These are phyloP conservation scores for Kluyveromyces wickerhamii DNA, from an alignment of 805 yeast genomes.

Conservation along the genomic window DNA sequence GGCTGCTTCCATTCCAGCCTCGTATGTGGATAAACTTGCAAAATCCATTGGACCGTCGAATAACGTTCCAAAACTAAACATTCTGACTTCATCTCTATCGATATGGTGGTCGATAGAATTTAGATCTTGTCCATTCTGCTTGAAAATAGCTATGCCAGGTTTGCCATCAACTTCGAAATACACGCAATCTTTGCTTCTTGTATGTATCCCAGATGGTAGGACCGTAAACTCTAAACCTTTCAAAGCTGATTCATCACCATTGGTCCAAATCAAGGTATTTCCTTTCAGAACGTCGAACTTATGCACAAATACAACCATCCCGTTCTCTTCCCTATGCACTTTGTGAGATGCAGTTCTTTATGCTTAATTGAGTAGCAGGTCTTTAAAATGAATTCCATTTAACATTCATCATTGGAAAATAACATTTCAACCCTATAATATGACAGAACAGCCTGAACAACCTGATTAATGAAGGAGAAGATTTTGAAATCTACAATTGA, in stretches of 20 bases:
- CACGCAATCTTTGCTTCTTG: slow-evolving; percentile 41
- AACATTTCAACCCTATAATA: too few relatives aligned
- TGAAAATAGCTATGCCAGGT: slow-evolving; percentile 37
- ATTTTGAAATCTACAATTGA: slow-evolving; percentile 17
- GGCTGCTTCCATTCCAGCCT: slow-evolving; percentile 15
- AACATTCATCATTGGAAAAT: too few relatives aligned
- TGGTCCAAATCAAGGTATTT: slow-evolving; percentile 25
- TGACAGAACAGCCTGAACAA: too few relatives aligned
- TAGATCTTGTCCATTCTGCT: slow-evolving; percentile 34
- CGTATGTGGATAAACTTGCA: slow-evolving; percentile 10
- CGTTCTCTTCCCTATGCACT: too few relatives aligned
- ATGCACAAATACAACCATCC: slow-evolving; percentile 21
- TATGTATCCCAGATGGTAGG: slow-evolving; percentile 65
- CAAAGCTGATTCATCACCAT: slow-evolving; percentile 16
- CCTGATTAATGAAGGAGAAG: slow-evolving; percentile 14
- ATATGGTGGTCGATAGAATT: slow-evolving; percentile 13
- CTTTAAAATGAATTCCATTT: too few relatives aligned
- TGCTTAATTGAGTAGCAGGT: too few relatives aligned
- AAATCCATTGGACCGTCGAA: slow-evolving; percentile 34
- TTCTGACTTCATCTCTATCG: slow-evolving; percentile 40
- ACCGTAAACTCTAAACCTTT: slow-evolving; percentile 51
- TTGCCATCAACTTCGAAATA: slow-evolving; percentile 39
- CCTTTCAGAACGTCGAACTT: slow-evolving; percentile 30
- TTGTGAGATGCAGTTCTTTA: too few relatives aligned
- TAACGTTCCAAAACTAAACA: slow-evolving; percentile 60